A percentile compares a stretch with the other conserved stretches of the same genome.
phyloP scores from a whole-genome alignment of 75 land plant genomes.

The Larix kaempferi region DNA sequence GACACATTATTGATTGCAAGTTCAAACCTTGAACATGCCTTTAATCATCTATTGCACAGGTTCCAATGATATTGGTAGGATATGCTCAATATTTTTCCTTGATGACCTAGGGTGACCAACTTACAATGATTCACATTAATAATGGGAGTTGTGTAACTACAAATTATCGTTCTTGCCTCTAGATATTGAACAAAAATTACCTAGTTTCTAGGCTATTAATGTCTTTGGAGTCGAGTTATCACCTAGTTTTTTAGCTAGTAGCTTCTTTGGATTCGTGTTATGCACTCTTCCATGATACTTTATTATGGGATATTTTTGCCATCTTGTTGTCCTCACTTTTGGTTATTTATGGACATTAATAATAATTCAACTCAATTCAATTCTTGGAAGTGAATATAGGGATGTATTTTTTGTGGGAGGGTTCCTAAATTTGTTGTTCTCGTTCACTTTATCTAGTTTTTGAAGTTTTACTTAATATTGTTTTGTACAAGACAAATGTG shows the following conservation, averaged over 20 bases:
- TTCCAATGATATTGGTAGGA: background rate
- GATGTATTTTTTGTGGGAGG: background rate
- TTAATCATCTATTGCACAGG: background rate
- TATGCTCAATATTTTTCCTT: background rate
- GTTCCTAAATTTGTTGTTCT: background rate
- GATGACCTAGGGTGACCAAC: background rate
- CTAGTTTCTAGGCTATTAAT: too few relatives aligned
- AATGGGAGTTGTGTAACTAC: background rate
- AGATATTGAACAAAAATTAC: background rate
- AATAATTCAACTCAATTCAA: too few relatives aligned
- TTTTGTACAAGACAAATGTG: conserved; percentile 77
- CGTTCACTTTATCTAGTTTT: background rate
- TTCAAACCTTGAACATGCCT: background rate
- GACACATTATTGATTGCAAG: background rate
- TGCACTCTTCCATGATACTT: too few relatives aligned
- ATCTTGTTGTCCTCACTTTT: too few relatives aligned
- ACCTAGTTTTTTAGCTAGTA: too few relatives aligned
- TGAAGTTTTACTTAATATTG: background rate
- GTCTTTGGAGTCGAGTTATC: too few relatives aligned
- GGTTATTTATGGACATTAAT: too few relatives aligned
- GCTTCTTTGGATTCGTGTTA: too few relatives aligned
- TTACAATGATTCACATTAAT: background rate
- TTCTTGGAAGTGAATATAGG: background rate
- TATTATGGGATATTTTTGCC: too few relatives aligned
- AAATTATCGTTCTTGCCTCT: background rate